Percentiles rank a stretch among this genome's conserved stretches.
These are phyloP conservation scores for Sechiopsis laciniata DNA, from an alignment of 306 rosid genomes.

Conservation along the genomic window DNA sequence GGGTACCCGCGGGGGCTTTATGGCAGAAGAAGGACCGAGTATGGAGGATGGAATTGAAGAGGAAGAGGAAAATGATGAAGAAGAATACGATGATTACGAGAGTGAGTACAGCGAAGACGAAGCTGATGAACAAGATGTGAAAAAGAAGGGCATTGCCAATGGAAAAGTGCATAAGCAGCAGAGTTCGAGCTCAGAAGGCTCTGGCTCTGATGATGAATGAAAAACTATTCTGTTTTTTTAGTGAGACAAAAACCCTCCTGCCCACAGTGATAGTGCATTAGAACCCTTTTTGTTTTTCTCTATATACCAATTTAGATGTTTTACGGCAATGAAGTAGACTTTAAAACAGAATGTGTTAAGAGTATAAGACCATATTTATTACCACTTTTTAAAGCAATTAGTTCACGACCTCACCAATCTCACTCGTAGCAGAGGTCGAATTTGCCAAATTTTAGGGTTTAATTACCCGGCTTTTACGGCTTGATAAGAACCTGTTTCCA, in stretches of 20 bases:
- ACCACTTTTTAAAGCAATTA: conserved; percentile 3
- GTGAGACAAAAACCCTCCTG: conserved; percentile 15
- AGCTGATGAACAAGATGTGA: conserved; percentile 36
- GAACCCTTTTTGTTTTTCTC: conserved; percentile 20
- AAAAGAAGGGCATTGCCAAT: conserved; percentile 42
- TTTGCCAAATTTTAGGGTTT: background rate
- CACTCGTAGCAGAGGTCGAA: background rate
- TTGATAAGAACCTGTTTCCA: background rate
- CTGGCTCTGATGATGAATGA: conserved; percentile 46
- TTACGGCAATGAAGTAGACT: conserved; percentile 11
- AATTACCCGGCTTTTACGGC: background rate
- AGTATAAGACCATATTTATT: background rate
- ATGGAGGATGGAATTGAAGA: conserved; percentile 52
- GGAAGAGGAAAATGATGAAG: conserved; percentile 57
- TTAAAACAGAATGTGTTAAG: conserved; percentile 13
- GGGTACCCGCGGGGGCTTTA: conserved; percentile 57
- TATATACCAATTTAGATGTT: conserved; percentile 16
- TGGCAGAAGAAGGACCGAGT: conserved; percentile 45
- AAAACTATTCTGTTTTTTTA: conserved; percentile 5
- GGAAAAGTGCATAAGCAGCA: conserved; percentile 27
- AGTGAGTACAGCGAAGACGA: conserved; percentile 60
- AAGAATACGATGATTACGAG: conserved; percentile 58
- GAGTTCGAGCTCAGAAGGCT: conserved; percentile 31
- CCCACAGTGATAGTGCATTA: conserved; percentile 19
- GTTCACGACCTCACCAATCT: background rate